These are phyloP conservation scores for Cryoendolithus antarcticus DNA, from an alignment of 2,329 filamentous ascomycete species.

Conservation along the genomic window DNA sequence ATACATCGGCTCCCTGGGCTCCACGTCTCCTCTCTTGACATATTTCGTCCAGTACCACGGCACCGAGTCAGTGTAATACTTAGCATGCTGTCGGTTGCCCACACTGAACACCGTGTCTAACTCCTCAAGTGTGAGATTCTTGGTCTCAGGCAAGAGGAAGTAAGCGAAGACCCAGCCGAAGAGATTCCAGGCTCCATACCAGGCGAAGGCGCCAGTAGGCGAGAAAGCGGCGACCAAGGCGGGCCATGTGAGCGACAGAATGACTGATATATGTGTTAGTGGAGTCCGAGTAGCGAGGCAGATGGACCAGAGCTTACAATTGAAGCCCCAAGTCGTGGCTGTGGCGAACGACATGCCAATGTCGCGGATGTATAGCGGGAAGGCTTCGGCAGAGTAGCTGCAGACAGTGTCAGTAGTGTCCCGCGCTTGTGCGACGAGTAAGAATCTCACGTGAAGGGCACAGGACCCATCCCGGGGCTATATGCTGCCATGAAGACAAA, in stretches of 20 bases:
- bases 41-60: slow-evolving; percentile 16
- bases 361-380: slow-evolving; percentile 31
- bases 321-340: slow-evolving; percentile 41
- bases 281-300: background rate
- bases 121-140: slow-evolving; percentile 40
- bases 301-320: background rate
- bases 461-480: slow-evolving; percentile 27
- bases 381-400: slow-evolving; percentile 29
- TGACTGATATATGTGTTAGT: slow-evolving; percentile 10
- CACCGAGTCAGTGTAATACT: slow-evolving; percentile 15
- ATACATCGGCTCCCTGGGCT: slow-evolving; percentile 11
- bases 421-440: slow-evolving; percentile 31
- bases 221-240: slow-evolving; percentile 36
- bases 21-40: slow-evolving; percentile 11
- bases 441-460: slow-evolving; percentile 30
- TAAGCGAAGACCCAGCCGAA: slow-evolving; percentile 15
- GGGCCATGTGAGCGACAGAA: slow-evolving; percentile 32
- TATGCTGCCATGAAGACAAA: slow-evolving; percentile 21
- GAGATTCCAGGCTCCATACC: slow-evolving; percentile 39
- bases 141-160: slow-evolving; percentile 31
- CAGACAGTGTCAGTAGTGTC: slow-evolving; percentile 18
- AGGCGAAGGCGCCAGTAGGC: slow-evolving; percentile 40
- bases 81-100: slow-evolving; percentile 13
- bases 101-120: slow-evolving; percentile 46
- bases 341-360: slow-evolving; percentile 32